Evolutionary conservation across 1,284 basidiomycete species (phyloP).

Genomic region (Irpex sp.): DNA sequence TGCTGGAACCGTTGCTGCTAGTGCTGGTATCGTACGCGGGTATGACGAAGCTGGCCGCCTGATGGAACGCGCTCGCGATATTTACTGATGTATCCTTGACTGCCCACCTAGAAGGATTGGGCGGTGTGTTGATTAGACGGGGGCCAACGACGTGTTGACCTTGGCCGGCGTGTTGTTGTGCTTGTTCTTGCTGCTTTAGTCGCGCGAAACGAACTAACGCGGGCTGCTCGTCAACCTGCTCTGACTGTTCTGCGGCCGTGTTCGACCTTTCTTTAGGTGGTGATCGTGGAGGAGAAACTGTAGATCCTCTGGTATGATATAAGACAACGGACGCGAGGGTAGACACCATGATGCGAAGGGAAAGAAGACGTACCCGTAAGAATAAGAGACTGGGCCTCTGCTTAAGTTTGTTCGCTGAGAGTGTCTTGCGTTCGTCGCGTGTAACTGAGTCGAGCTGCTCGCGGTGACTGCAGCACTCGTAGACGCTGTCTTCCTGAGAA

Average conservation of each 20-base stretch:
- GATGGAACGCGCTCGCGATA: conserved; percentile 73
- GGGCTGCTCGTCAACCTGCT: conserved; percentile 35
- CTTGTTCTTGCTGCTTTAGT: conserved; percentile 46
- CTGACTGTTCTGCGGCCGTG: conserved; percentile 4
- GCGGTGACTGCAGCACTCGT: conserved; percentile 9
- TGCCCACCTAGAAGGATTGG: conserved; percentile 60
- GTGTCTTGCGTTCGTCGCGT: conserved; percentile 15
- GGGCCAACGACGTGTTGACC: conserved; percentile 22
- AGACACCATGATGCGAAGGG: conserved; percentile 3
- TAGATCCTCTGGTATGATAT: conserved; percentile 45
- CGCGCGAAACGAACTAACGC: conserved; percentile 46
- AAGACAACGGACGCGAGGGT: conserved; percentile 14
- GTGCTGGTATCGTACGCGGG: conserved; percentile 13
- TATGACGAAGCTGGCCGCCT: conserved; percentile 48
- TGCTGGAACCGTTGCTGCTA: conserved; percentile 3
- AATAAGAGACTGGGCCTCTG: conserved; percentile 51
- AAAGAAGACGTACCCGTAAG: conserved; percentile 57
- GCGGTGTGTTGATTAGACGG: conserved; percentile 33
- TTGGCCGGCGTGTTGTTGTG: conserved; percentile 27
- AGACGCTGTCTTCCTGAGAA: conserved; percentile 57
- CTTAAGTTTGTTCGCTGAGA: conserved; percentile 32
- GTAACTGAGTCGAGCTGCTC: conserved; percentile 13
- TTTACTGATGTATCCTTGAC: conserved; percentile 81
- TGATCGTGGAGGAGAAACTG: conserved; percentile 45
- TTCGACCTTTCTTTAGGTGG: conserved; percentile 40